Evolutionary conservation across 2,329 filamentous ascomycete genomes (phyloP).

Genomic region (Pseudogymnoascus sp.): DNA sequence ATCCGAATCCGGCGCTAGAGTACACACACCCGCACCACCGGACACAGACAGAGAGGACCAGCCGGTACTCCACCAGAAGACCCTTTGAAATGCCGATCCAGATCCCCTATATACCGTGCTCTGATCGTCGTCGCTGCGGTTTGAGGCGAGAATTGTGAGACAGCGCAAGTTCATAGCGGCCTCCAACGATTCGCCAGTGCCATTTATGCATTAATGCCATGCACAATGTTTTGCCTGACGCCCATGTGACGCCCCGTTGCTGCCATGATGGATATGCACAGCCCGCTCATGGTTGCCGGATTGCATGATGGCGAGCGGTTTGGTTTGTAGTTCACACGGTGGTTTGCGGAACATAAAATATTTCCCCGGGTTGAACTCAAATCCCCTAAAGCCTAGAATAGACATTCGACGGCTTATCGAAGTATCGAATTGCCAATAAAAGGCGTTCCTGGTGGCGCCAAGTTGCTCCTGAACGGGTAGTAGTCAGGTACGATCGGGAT

Average conservation of each 20-base stretch:
- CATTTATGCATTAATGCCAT: neutral
- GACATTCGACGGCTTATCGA: neutral
- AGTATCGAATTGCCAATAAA: neutral
- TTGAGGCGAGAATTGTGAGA: neutral
- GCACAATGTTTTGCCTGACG: neutral
- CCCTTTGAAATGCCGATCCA: slow-evolving; percentile 1
- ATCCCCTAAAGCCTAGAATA: neutral
- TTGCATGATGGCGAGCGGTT: neutral
- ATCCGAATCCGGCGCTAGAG: slow-evolving; percentile 2
- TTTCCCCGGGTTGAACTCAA: neutral
- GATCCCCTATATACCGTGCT: neutral
- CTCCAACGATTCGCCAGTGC: neutral
- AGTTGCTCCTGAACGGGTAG: neutral
- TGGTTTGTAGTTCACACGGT: neutral
- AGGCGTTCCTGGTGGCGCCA: slow-evolving; percentile 1
- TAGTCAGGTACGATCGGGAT: neutral
- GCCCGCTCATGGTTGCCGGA: neutral
- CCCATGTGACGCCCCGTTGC: neutral
- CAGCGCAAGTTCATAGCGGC: neutral
- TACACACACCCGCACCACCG: neutral
- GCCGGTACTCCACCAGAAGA: neutral
- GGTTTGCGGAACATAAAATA: neutral
- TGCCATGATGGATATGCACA: neutral
- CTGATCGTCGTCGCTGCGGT: neutral
- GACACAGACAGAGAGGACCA: neutral